Conservation (phyloP, 129 eudicot species). For the Chrysanthemum makinoi region DNA sequence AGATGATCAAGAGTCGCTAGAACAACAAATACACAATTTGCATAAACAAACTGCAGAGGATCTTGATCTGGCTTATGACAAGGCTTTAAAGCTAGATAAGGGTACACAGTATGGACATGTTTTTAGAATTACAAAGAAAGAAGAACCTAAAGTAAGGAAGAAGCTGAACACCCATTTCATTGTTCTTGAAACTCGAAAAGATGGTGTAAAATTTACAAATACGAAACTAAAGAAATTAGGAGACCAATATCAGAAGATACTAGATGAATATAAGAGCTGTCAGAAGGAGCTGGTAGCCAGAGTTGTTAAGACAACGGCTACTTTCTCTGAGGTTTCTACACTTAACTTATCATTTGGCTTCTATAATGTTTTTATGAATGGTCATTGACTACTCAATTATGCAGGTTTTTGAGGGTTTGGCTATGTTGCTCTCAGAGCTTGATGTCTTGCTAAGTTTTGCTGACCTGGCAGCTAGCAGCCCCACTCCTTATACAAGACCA, state of each 20-base stretch:
- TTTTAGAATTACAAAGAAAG: constrained; percentile 95
- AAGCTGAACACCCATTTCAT: constrained; percentile 75
- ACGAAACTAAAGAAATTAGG: constrained; percentile 84
- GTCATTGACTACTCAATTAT: constrained; percentile 11
- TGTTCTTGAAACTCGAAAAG: constrained; percentile 95
- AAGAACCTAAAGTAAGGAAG: constrained; percentile 93
- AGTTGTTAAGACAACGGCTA: constrained; percentile 71
- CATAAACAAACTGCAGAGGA: constrained; percentile 70
- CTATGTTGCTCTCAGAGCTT: constrained; percentile 70
- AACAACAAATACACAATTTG: constrained; percentile 64
- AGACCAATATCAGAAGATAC: constrained; percentile 72
- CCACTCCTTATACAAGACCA: constrained; percentile 86
- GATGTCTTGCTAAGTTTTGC: constrained; percentile 99
- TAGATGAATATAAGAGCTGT: constrained; percentile 84
- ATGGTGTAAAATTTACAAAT: constrained; percentile 92
- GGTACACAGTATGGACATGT: constrained; percentile 97
- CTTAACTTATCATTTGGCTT: background rate
- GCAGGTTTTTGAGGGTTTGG: constrained; percentile 85
- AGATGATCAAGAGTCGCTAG: constrained; percentile 69
- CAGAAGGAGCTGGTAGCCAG: constrained; percentile 82
- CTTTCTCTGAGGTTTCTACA: constrained; percentile 68
- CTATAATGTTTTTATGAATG: background rate
- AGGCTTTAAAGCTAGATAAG: constrained; percentile 76
- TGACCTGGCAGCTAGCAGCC: constrained; percentile 88
- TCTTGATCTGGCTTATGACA: constrained; percentile 71